Base-by-base conservation (phyloP, 257 asterid genomes). In the Schizonepeta tenuifolia region DNA sequence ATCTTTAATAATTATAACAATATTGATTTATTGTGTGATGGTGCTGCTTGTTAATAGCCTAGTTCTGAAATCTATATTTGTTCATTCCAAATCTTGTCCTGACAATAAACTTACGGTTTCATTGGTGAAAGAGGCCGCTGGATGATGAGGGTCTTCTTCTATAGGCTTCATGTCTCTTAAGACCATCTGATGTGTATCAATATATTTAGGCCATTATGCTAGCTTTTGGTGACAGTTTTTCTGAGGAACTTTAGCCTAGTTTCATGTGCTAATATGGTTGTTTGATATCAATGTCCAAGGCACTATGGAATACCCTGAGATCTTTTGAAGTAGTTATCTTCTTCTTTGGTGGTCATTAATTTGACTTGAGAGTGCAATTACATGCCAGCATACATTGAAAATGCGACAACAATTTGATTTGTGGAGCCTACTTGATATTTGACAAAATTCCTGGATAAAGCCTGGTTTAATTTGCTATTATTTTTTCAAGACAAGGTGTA, bases 141-240 rank as follows among this genome's bases (percentile, higher is more conserved):
- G 35, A 60, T 60, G 62, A 60, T 72, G 62, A 49, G 26, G 61
- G 38, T 20, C 43, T 28, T 28, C 22, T 75, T 75, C 63, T 47
- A 17, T 67, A 15, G 55, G 69, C 53, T 49, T 36, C n/a, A 60
- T 6, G 55, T 70, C 56, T 36, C 31, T 54, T 9, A 4, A 33
- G 20, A 67, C 28, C 33, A 62, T 71, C n/a, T 62, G 51, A 60
- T 71, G 10, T 36, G 20, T 51, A n/a, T 31, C 14, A 20, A n/a
- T 49, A 11, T 50, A 35, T 31, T 9, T 50, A 15, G 15, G 40
- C 36, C 49, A 41, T 21, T 31, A 44, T 59, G 22, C 49, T 47
- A 49, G 38, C 54, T 35, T 71, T 21, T 15, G 57, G 9, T 71
- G 13, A 49, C 28, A 59, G 62, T 43, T 13, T 21, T 60, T 66